Percentiles rank a stretch among this genome's conserved stretches.
Evolutionary conservation across 1,284 basidiomycete species (phyloP).

Genomic region (Ustilago tritici): DNA sequence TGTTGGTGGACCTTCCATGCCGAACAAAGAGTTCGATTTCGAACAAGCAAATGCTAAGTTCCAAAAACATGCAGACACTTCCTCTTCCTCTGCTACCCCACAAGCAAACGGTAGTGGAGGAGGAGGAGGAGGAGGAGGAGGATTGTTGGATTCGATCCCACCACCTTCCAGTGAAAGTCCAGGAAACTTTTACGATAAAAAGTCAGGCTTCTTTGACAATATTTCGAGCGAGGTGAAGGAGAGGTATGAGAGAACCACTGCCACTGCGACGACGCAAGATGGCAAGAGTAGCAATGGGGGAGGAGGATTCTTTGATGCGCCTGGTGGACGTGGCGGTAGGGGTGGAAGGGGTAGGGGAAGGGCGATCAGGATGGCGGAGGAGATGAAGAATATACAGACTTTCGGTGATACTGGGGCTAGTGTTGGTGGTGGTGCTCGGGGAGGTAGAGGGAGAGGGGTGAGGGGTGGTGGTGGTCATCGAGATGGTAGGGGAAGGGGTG

Average conservation of each 20-base stretch:
- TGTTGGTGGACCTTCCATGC: slow-evolving; percentile 43
- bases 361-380: slow-evolving; percentile 60
- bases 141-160: slow-evolving; percentile 61
- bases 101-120: neutral
- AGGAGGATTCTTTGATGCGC: slow-evolving; percentile 32
- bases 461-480: slow-evolving; percentile 17
- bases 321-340: slow-evolving; percentile 33
- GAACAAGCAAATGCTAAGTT: slow-evolving; percentile 67
- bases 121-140: slow-evolving; percentile 11
- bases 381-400: slow-evolving; percentile 64
- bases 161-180: slow-evolving; percentile 37
- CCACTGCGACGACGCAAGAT: neutral
- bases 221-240: slow-evolving; percentile 67
- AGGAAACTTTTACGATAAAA: slow-evolving; percentile 66
- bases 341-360: slow-evolving; percentile 50
- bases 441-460: slow-evolving; percentile 22
- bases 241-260: slow-evolving; percentile 48
- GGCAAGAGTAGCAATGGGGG: slow-evolving; percentile 1
- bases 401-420: slow-evolving; percentile 62
- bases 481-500: slow-evolving; percentile 7
- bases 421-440: slow-evolving; percentile 12
- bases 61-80: slow-evolving; percentile 46
- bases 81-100: neutral
- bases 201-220: slow-evolving; percentile 67
- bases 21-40: slow-evolving; percentile 65